Percentiles rank a stretch among this genome's conserved stretches.
phyloP scores from a whole-genome alignment of 2,329 filamentous ascomycete species.

The Tympanopsis confertula region DNA sequence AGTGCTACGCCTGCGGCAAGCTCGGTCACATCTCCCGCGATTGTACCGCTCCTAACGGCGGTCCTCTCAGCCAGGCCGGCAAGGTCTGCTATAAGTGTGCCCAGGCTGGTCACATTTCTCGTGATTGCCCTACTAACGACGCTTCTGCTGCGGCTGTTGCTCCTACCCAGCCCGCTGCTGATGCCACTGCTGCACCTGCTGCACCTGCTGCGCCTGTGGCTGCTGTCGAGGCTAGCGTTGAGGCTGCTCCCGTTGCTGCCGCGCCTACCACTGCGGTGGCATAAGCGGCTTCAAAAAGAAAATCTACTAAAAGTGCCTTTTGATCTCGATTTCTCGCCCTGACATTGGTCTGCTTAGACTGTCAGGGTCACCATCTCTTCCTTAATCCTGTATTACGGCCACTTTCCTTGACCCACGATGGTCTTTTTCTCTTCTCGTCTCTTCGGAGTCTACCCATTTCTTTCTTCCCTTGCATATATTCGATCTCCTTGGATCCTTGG shows the following conservation, averaged over 20 bases:
- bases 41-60: slow-evolving; percentile 93
- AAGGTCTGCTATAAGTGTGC: slow-evolving; percentile 99
- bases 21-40: slow-evolving; percentile 50
- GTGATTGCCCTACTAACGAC: slow-evolving; percentile 75
- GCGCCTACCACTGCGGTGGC: slow-evolving; percentile 29
- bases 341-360: too few relatives aligned
- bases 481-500: slow-evolving; percentile 14
- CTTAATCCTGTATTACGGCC: too few relatives aligned
- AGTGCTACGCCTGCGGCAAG: slow-evolving; percentile 71
- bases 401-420: neutral
- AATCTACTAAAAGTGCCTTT: slow-evolving; percentile 6
- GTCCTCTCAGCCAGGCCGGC: slow-evolving; percentile 85
- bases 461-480: slow-evolving; percentile 22
- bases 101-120: slow-evolving; percentile 88
- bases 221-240: slow-evolving; percentile 2
- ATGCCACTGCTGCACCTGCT: slow-evolving; percentile 24
- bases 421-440: neutral
- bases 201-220: slow-evolving; percentile 8
- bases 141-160: slow-evolving; percentile 25
- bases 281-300: slow-evolving; percentile 19
- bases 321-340: too few relatives aligned
- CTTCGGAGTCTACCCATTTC: slow-evolving; percentile 8
- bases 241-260: slow-evolving; percentile 13
- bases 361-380: too few relatives aligned
- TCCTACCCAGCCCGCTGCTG: slow-evolving; percentile 21